phyloP scores from a whole-genome alignment of 768 basidiomycete genomes.

The Amanita subjunquillea region DNA sequence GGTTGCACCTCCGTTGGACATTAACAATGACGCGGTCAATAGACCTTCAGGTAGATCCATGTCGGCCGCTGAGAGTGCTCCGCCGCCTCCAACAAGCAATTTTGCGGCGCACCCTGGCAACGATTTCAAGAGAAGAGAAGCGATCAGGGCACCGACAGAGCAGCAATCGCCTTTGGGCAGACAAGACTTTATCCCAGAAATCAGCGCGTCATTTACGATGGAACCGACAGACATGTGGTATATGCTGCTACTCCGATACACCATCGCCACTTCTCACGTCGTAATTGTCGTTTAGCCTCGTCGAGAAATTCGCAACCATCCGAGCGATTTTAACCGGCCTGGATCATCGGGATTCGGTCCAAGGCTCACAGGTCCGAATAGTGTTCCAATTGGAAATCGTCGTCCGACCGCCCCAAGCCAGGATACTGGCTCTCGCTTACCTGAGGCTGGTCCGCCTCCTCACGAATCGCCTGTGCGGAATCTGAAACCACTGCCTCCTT shows the following conservation, averaged over 20 bases:
- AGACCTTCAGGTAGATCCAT: background rate
- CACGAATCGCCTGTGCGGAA: slow-evolving; percentile 1
- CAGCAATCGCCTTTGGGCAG: background rate
- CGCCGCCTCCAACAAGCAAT: background rate
- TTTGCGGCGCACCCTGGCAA: background rate
- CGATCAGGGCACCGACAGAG: background rate
- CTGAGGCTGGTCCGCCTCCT: background rate
- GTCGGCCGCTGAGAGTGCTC: background rate
- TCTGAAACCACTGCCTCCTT: slow-evolving; percentile 11
- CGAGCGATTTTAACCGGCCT: slow-evolving; percentile 12
- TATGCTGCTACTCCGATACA: slow-evolving; percentile 3
- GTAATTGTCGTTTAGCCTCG: slow-evolving; percentile 8
- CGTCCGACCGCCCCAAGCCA: slow-evolving; percentile 9
- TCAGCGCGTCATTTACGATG: slow-evolving; percentile 2
- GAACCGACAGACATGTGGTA: slow-evolving; percentile 7
- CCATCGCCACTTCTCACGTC: background rate
- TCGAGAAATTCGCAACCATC: slow-evolving; percentile 16
- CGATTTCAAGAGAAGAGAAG: background rate
- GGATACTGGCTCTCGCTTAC: slow-evolving; percentile 6
- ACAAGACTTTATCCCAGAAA: background rate
- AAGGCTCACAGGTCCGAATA: slow-evolving; percentile 24
- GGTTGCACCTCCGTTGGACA: slow-evolving; percentile 2
- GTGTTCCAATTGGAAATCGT: slow-evolving; percentile 24
- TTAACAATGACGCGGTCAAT: background rate
- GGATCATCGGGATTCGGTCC: slow-evolving; percentile 8